phyloP scores from a whole-genome alignment of 2,329 filamentous ascomycete species.

The Sarocladium brachiariae region DNA sequence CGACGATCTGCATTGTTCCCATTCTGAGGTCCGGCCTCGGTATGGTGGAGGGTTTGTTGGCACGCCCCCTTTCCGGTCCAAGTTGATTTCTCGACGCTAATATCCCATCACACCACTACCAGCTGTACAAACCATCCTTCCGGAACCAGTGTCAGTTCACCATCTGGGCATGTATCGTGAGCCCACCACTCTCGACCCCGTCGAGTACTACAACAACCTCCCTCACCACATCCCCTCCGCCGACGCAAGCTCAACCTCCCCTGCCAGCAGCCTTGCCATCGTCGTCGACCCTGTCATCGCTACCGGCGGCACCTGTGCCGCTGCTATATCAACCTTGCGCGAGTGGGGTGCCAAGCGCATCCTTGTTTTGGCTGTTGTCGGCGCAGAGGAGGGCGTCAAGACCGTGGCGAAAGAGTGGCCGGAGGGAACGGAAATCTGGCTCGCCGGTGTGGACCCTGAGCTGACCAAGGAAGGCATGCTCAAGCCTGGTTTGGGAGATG shows the following conservation, averaged over 20 bases:
- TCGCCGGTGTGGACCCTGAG: conserved; percentile 69
- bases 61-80: too few species aligned
- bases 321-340: conserved; percentile 79
- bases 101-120: conserved; percentile 1
- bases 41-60: conserved; percentile 77
- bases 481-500: conserved; percentile 80
- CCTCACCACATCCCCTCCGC: conserved; percentile 57
- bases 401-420: conserved; percentile 72
- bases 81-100: neutral
- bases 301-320: conserved; percentile 82
- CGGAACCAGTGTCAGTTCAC: conserved; percentile 72
- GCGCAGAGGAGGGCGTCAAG: conserved; percentile 61
- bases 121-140: conserved; percentile 79
- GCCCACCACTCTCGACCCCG: conserved; percentile 75
- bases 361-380: conserved; percentile 69
- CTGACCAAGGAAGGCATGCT: conserved; percentile 82
- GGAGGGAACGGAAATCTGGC: conserved; percentile 71
- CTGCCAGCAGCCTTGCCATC: conserved; percentile 58
- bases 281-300: conserved; percentile 90
- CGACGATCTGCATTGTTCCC: conserved; percentile 72
- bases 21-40: conserved; percentile 87
- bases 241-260: conserved; percentile 19
- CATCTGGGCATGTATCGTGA: conserved; percentile 95
- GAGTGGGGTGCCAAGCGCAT: conserved; percentile 90
- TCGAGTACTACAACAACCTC: conserved; percentile 98